Base-by-base conservation (phyloP, 2,329 filamentous ascomycete species). In the Diaporthe batatas region DNA sequence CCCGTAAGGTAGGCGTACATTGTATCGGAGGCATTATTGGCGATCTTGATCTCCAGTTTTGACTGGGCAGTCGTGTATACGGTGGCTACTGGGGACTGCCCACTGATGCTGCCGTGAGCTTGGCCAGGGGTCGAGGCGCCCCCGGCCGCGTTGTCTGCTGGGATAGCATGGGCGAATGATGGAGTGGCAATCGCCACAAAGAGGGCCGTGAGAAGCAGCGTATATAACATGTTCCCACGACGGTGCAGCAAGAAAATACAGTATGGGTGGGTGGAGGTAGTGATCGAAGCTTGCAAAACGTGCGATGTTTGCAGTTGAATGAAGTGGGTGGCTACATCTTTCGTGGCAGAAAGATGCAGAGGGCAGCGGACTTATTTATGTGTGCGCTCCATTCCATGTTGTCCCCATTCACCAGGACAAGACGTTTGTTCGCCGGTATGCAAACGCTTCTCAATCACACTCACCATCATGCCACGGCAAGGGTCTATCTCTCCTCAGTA, bases 1-100 rank as follows among this genome's bases (percentile, higher is more conserved):
- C 91, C 91, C 6, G 89, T 93, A 78, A 94, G 89, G 79, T 91
- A 92, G 58, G 90, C 90, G 75, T 87, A 92, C 7, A 91, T 86
- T 25, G 83, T 85, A 72, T 81, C 82, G 2, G 87, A 89, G 58
- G 79, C 81, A 23, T 87, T 89, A 79, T 92, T 92, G 73, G 86
- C 83, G 11, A 92, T 80, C 12, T 85, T 86, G 70, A 92, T 84
- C 25, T 85, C 84, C 23, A 92, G 80, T 47, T 14, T 11, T 49
- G 55, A 36, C 23, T 18, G 23, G n/a, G 55, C 55, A 16, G 55
- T 32, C 18, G 23, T 23, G 55, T 32, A 70, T 51, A 29, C 11
- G 8, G 32, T 59, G 16, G 55, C n/a, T 23, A 34, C 51, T 14
- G 47, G 18, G 29, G 68, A 62, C 54, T 54, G 57, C 3, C 68